Conservation (phyloP, 148 eudicot species). For the Nepenthes gracilis region DNA sequence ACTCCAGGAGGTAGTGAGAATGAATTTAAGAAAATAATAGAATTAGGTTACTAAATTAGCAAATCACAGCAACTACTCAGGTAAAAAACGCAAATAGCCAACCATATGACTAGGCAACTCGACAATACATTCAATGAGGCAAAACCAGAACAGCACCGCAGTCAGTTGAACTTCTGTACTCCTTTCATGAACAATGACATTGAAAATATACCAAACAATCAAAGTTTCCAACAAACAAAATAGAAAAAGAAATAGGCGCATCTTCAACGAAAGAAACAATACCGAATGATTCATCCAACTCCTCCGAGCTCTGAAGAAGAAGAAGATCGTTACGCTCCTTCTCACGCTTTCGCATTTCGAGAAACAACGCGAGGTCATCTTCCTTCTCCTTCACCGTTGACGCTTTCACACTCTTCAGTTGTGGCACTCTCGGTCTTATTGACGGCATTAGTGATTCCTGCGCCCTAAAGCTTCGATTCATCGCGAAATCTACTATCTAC, state of each 20-base stretch:
- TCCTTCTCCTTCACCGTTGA: slow-evolving; percentile 59
- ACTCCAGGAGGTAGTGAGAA: too few species aligned
- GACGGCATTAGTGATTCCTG: slow-evolving; percentile 61
- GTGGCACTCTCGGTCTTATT: slow-evolving; percentile 37
- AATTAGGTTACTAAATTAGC: neutral
- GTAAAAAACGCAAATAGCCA: neutral
- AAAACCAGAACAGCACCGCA: too few species aligned
- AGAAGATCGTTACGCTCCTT: slow-evolving; percentile 65
- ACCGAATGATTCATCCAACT: slow-evolving; percentile 49
- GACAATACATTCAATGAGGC: too few species aligned
- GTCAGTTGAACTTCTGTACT: too few species aligned
- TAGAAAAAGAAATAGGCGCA: too few species aligned
- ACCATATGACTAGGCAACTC: too few species aligned
- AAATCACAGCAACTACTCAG: neutral
- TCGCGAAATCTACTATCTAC: slow-evolving; percentile 10
- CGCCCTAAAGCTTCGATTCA: slow-evolving; percentile 90
- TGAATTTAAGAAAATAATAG: too few species aligned
- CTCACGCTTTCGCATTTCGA: slow-evolving; percentile 83
- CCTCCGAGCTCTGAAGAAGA: slow-evolving; percentile 45
- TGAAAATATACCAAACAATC: too few species aligned
- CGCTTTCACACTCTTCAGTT: slow-evolving; percentile 37
- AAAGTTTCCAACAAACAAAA: too few species aligned
- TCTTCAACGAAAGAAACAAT: neutral
- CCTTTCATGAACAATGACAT: too few species aligned
- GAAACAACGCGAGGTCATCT: slow-evolving; percentile 81